These are phyloP conservation scores for Eustoma russellianum DNA, from an alignment of 257 asterid genomes.

Conservation along the genomic window DNA sequence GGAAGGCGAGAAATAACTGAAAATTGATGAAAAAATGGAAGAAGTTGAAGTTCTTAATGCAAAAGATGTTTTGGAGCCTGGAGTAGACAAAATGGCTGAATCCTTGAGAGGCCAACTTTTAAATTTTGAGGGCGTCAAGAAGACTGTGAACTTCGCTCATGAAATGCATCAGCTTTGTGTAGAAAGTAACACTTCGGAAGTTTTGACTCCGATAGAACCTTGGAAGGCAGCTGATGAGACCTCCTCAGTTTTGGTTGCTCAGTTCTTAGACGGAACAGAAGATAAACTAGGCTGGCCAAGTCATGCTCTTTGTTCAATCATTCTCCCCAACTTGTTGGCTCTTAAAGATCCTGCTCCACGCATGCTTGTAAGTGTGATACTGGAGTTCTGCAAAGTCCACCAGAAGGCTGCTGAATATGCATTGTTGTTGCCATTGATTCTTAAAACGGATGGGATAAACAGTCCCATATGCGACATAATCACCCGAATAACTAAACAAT, in stretches of 20 bases:
- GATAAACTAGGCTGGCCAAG: slow-evolving; percentile 49
- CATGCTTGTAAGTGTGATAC: slow-evolving; percentile 27
- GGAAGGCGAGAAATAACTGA: slow-evolving; percentile 21
- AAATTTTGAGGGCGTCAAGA: slow-evolving; percentile 26
- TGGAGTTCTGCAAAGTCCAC: slow-evolving; percentile 60
- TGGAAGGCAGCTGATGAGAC: slow-evolving; percentile 70
- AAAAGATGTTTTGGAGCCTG: slow-evolving; percentile 23
- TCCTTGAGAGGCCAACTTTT: slow-evolving; percentile 25
- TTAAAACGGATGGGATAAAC: slow-evolving; percentile 50
- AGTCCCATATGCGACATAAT: slow-evolving; percentile 44
- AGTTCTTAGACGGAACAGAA: slow-evolving; percentile 25
- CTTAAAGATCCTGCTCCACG: slow-evolving; percentile 51
- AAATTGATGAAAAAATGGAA: slow-evolving; percentile 28
- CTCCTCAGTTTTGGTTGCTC: slow-evolving; percentile 45
- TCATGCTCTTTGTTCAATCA: slow-evolving; percentile 47
- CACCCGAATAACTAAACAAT: slow-evolving; percentile 49
- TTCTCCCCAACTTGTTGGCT: slow-evolving; percentile 58
- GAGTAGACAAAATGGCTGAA: slow-evolving; percentile 28
- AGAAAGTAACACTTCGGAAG: slow-evolving; percentile 20
- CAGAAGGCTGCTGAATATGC: slow-evolving; percentile 58
- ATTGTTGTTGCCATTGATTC: slow-evolving; percentile 48
- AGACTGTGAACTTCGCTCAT: slow-evolving; percentile 33
- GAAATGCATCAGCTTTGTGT: slow-evolving; percentile 41
- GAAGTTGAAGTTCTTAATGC: slow-evolving; percentile 20
- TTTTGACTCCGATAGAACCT: slow-evolving; percentile 49